Base-by-base conservation (phyloP, 1,284 basidiomycete species). In the Cryptococcus jaspeensis region DNA sequence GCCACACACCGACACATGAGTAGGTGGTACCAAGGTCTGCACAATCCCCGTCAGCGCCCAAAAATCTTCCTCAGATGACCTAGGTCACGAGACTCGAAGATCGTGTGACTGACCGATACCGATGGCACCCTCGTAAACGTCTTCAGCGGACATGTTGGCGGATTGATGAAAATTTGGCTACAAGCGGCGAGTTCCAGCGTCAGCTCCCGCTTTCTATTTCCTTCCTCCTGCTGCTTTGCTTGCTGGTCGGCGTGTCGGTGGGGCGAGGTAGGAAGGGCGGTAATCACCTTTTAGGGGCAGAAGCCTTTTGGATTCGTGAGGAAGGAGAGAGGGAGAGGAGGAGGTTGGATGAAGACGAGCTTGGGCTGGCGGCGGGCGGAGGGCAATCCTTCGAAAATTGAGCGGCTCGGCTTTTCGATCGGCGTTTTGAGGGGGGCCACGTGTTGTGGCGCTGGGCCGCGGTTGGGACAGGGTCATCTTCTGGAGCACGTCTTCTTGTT, bases 51-150 rank as follows among this genome's bases (percentile, higher is more conserved):
- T 51, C 38, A 51, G 50, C 48, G 5, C 23, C 22, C 9, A 15
- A 13, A 6, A 6, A n/a, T 42, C 46, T 5, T 5, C 28, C 36
- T 37, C 44, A n/a, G 13, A 42, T 28, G 15, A 22, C 23, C 51
- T 28, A 46, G 41, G 59, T 59, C 59, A 58, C 53, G 51, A 36
- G 36, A 32, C 28, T 4, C 28, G 9, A 32, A 32, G 28, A 32
- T 32, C 28, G 28, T 16, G 11, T 49, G 38, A 77, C 78, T 55
- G 59, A 81, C 79, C 92, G 78, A 96, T 95, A 80, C 93, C 93
- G 81, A 96, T 84, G 79, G 94, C 94, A 81, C 94, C 93, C 78
- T 95, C 91, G 81, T 89, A 97, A 75, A 89, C 79, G 82, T 95
- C 93, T 78, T 95, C 92, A 67, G 80, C 76, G 84, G 90, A 90